Conservation (phyloP, 192 early-diverging fungal species). For the Coemansia sp. region DNA sequence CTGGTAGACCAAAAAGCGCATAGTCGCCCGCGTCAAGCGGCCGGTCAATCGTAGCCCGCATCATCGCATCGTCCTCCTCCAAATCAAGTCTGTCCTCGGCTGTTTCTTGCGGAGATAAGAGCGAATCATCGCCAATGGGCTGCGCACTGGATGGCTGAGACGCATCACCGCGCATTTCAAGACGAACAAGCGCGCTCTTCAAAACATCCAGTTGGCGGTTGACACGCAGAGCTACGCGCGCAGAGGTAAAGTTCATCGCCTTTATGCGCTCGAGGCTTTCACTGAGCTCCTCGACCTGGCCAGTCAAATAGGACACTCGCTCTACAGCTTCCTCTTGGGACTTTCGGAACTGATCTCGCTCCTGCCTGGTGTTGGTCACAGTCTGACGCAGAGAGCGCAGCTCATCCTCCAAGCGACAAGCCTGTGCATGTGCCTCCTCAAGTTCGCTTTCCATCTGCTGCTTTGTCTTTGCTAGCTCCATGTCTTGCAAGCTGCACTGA, state of each 20-base stretch:
- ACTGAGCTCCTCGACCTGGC: slow-evolving; percentile 47
- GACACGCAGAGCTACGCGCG: slow-evolving; percentile 32
- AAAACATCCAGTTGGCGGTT: slow-evolving; percentile 40
- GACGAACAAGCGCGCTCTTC: slow-evolving; percentile 20
- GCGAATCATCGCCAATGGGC: slow-evolving; percentile 1
- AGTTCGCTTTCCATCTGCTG: slow-evolving; percentile 9
- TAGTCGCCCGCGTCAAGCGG: slow-evolving; percentile 21
- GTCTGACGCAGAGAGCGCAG: slow-evolving; percentile 19
- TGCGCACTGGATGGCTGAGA: slow-evolving; percentile 6
- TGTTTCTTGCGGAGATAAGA: slow-evolving; percentile 9
- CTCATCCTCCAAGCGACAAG: slow-evolving; percentile 23
- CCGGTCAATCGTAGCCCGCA: slow-evolving; percentile 38
- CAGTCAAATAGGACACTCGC: slow-evolving; percentile 25
- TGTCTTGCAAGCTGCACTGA: slow-evolving; percentile 17
- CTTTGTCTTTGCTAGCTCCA: too few species aligned
- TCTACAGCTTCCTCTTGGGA: slow-evolving; percentile 45
- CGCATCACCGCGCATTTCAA: slow-evolving; percentile 1
- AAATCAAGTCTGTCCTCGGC: slow-evolving; percentile 33
- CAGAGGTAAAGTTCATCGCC: slow-evolving; percentile 34
- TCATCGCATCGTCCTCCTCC: slow-evolving; percentile 47
- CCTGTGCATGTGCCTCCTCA: slow-evolving; percentile 6
- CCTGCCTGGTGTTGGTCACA: slow-evolving; percentile 37
- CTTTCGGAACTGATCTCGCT: slow-evolving; percentile 48
- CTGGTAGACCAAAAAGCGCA: slow-evolving; percentile 11
- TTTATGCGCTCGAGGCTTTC: slow-evolving; percentile 45